A percentile compares a stretch with the other conserved stretches of the same genome.
These are phyloP conservation scores for Carex pumila DNA, from an alignment of 176 grass and related monocot genomes.

Conservation along the genomic window DNA sequence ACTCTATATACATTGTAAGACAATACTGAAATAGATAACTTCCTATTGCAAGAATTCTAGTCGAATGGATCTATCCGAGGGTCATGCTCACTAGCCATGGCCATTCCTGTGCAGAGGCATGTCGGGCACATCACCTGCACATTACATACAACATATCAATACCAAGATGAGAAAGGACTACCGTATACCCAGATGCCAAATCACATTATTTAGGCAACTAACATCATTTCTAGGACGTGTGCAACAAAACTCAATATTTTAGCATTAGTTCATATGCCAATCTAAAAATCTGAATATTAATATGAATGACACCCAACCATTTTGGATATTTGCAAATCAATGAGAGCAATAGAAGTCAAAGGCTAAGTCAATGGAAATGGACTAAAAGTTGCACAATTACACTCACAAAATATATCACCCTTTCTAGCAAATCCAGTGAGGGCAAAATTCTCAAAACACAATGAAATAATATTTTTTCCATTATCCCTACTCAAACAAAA, in stretches of 20 bases:
- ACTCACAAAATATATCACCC: not conserved
- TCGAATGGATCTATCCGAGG: constrained; percentile 93
- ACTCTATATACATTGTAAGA: constrained; percentile 10
- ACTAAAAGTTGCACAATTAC: not conserved
- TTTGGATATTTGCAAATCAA: not conserved
- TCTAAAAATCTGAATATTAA: not conserved
- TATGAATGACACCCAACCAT: not conserved
- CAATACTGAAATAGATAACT: constrained; percentile 2
- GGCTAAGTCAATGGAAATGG: not conserved
- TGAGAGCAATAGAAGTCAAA: not conserved
- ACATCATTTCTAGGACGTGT: not conserved
- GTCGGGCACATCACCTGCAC: constrained; percentile 99
- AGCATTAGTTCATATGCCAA: not conserved
- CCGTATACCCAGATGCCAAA: not conserved
- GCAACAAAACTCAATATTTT: not conserved
- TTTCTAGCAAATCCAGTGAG: not conserved
- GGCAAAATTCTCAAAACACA: not conserved
- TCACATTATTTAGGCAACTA: not conserved
- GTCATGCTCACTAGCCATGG: constrained; percentile 98
- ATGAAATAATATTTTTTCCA: not conserved
- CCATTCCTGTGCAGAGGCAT: constrained; percentile 98
- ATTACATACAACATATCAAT: not conserved
- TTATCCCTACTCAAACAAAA: not conserved
- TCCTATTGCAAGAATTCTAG: constrained; percentile 15
- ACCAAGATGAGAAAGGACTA: not conserved